These are phyloP conservation scores for Nematocida sp. DNA, from an alignment of 371 early-diverging fungal genomes.

Conservation along the genomic window DNA sequence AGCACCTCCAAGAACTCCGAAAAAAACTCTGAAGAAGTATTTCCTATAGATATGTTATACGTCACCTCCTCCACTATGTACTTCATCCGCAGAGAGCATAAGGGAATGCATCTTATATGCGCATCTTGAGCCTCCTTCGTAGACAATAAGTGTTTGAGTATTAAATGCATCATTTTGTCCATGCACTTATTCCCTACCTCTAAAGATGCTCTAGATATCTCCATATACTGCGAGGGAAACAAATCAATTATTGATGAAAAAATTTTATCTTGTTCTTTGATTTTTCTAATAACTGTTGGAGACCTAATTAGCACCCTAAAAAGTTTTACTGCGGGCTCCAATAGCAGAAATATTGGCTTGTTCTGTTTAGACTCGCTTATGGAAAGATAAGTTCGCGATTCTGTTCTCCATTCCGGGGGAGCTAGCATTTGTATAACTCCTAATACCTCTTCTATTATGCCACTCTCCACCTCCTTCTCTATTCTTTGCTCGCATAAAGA, in stretches of 20 bases:
- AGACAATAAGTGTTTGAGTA: constrained; percentile 8
- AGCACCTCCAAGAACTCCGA: background rate
- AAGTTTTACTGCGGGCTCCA: constrained; percentile 31
- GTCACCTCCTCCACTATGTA: constrained; percentile 31
- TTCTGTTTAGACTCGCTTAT: constrained; percentile 32
- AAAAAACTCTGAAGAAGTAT: background rate
- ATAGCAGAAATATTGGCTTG: constrained; percentile 37
- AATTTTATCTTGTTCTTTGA: background rate
- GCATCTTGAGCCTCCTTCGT: constrained; percentile 1
- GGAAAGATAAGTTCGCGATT: constrained; percentile 8
- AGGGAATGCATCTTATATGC: constrained; percentile 17
- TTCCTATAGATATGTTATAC: constrained; percentile 31
- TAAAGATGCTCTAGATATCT: constrained; percentile 1
- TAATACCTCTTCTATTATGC: constrained; percentile 17
- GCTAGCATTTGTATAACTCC: constrained; percentile 7
- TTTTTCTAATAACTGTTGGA: constrained; percentile 24
- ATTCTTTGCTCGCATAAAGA: constrained; percentile 6
- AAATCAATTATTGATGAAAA: background rate
- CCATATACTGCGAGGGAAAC: constrained; percentile 33
- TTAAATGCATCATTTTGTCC: background rate
- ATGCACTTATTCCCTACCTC: constrained; percentile 1
- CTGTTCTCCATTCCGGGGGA: background rate
- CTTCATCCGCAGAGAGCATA: constrained; percentile 5
- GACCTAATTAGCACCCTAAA: constrained; percentile 27
- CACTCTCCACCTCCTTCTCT: background rate